phyloP scores from a whole-genome alignment of 2,329 filamentous ascomycete species.

The Alternaria rosae region DNA sequence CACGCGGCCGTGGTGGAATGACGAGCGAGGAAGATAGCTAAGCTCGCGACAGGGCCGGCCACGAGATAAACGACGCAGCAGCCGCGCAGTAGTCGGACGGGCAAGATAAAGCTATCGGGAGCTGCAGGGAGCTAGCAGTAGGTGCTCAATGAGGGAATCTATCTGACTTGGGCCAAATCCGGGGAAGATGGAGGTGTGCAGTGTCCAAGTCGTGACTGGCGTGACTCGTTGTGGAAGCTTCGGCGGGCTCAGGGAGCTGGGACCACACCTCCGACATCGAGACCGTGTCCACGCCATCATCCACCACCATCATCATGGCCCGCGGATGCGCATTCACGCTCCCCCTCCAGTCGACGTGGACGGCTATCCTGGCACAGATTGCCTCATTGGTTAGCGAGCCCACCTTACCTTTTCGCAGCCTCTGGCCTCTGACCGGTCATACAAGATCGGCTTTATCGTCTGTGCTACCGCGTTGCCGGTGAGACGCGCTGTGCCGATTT shows the following conservation, averaged over 20 bases:
- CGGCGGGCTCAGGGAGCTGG: not conserved
- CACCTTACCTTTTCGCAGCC: constrained; percentile 3
- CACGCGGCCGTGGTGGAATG: constrained; percentile 46
- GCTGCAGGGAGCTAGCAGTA: constrained; percentile 20
- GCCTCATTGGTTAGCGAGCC: constrained; percentile 20
- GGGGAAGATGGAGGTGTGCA: constrained; percentile 30
- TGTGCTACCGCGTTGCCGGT: constrained; percentile 33
- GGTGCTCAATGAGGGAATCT: constrained; percentile 21
- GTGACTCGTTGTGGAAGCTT: constrained; percentile 2
- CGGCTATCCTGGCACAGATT: constrained; percentile 4
- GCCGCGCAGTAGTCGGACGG: constrained; percentile 8
- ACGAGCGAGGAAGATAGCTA: constrained; percentile 33
- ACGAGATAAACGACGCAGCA: constrained; percentile 18
- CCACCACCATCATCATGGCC: not conserved
- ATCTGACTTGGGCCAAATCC: constrained; percentile 24
- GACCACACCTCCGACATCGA: not conserved
- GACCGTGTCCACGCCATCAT: not conserved
- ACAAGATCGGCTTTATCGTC: constrained; percentile 26
- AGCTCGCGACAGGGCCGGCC: constrained; percentile 24
- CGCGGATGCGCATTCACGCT: not conserved
- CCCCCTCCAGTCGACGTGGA: not conserved
- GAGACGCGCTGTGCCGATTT: constrained; percentile 19
- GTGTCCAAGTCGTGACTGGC: not conserved
- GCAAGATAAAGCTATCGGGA: constrained; percentile 18
- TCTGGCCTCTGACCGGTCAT: constrained; percentile 36